A percentile compares a stretch with the other conserved stretches of the same genome.
phyloP scores from a whole-genome alignment of 106 monocot genomes.

The Cymbidium sinense region DNA sequence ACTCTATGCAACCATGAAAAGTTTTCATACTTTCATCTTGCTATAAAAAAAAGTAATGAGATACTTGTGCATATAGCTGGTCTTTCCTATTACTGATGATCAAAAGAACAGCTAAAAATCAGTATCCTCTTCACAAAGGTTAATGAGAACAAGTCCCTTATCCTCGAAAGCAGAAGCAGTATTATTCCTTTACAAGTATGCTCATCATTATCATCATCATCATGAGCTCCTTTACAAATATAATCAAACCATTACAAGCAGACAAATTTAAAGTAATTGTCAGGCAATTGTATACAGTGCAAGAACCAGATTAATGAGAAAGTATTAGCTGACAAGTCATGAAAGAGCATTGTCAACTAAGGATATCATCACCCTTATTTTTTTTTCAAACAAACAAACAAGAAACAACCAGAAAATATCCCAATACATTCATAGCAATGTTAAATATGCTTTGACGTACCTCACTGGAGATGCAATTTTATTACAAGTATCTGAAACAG shows the following conservation, averaged over 20 bases:
- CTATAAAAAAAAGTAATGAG: not conserved
- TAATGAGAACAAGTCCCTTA: not conserved
- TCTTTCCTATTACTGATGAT: not conserved
- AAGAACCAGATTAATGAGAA: slow-evolving; percentile 7
- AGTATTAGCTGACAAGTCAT: not conserved
- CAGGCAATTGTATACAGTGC: too few species aligned
- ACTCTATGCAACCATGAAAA: not conserved
- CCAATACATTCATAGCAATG: not conserved
- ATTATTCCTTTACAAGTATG: not conserved
- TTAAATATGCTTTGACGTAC: slow-evolving; percentile 18
- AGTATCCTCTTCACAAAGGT: not conserved
- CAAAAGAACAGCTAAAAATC: not conserved
- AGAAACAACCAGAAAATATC: not conserved
- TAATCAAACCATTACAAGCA: not conserved
- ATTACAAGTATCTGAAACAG: slow-evolving; percentile 70
- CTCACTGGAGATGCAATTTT: slow-evolving; percentile 73
- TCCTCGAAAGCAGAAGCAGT: not conserved
- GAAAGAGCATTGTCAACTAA: not conserved
- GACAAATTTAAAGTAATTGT: not conserved
- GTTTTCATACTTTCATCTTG: not conserved
- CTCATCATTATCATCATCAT: not conserved
- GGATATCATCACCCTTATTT: not conserved
- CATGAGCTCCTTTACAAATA: not conserved
- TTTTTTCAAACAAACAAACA: not conserved
- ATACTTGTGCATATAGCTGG: not conserved